These are phyloP conservation scores for Dorcoceras hygrometricum DNA, from an alignment of 257 asterid genomes.

Conservation along the genomic window DNA sequence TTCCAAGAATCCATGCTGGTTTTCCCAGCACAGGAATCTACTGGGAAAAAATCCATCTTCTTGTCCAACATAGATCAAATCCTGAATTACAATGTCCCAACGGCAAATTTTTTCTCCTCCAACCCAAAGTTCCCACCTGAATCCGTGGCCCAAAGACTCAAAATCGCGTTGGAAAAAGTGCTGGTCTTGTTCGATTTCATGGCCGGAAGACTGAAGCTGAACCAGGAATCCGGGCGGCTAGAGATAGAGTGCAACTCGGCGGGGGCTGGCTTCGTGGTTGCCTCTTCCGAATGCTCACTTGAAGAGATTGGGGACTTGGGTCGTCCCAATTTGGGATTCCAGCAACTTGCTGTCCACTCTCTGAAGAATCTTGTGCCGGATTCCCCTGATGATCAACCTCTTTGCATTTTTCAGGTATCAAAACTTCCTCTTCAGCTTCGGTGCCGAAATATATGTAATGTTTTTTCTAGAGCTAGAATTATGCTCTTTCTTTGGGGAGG, in stretches of 20 bases:
- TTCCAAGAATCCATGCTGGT: slow-evolving; percentile 45
- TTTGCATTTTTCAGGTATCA: slow-evolving; percentile 38
- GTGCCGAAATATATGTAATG: too few relatives aligned
- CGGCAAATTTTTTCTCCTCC: slow-evolving; percentile 50
- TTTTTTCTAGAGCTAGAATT: too few relatives aligned
- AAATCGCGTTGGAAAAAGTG: slow-evolving; percentile 39
- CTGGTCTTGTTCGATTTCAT: slow-evolving; percentile 51
- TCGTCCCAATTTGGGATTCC: slow-evolving; percentile 50
- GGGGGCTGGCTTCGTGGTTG: slow-evolving; percentile 47
- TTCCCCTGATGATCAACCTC: slow-evolving; percentile 36
- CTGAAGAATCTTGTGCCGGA: slow-evolving; percentile 26
- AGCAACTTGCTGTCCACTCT: slow-evolving; percentile 35
- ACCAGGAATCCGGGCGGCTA: slow-evolving; percentile 32
- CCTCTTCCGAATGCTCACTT: slow-evolving; percentile 41
- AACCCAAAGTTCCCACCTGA: slow-evolving; percentile 46
- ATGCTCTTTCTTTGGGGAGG: too few relatives aligned
- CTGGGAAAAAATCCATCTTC: slow-evolving; percentile 39
- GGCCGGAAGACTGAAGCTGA: slow-evolving; percentile 38
- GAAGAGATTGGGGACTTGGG: slow-evolving; percentile 48
- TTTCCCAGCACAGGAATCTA: slow-evolving; percentile 32
- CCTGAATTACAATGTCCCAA: slow-evolving; percentile 57
- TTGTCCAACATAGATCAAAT: slow-evolving; percentile 63
- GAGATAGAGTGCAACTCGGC: slow-evolving; percentile 51
- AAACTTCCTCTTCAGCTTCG: not conserved
- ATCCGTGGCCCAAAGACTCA: slow-evolving; percentile 34